Evolutionary conservation across 2,329 filamentous ascomycete genomes (phyloP).

Genomic region (Aspergillus persii): DNA sequence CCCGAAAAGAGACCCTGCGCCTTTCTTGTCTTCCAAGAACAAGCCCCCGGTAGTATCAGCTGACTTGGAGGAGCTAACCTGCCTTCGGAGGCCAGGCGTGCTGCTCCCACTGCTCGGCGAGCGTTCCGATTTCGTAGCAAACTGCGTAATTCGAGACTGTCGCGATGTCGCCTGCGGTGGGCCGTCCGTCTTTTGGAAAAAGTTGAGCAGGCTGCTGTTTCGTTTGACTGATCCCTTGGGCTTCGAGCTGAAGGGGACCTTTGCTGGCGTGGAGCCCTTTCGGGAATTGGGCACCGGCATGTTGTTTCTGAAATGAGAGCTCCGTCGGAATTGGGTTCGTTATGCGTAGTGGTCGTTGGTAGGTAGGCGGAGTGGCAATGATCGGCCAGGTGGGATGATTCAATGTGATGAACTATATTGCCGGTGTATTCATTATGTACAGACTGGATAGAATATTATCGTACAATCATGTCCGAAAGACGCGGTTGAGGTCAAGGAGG

Average conservation of each 20-base stretch:
- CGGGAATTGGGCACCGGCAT: constrained; percentile 27
- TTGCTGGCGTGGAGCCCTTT: constrained; percentile 27
- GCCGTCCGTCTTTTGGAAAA: constrained; percentile 69
- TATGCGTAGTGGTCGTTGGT: neutral
- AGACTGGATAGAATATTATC: neutral
- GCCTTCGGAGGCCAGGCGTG: constrained; percentile 12
- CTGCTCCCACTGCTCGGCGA: constrained; percentile 24
- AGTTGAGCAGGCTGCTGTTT: constrained; percentile 69
- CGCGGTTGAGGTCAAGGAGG: neutral
- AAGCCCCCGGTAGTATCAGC: constrained; percentile 24
- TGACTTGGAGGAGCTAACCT: constrained; percentile 6
- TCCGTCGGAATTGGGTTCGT: neutral
- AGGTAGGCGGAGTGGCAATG: neutral
- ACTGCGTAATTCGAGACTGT: constrained; percentile 56
- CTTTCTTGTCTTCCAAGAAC: constrained; percentile 37
- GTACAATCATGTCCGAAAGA: neutral
- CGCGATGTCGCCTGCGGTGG: constrained; percentile 46
- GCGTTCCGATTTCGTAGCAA: constrained; percentile 29
- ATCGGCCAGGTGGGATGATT: neutral
- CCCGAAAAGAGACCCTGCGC: constrained; percentile 8
- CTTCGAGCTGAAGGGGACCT: constrained; percentile 12
- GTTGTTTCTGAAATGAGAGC: neutral
- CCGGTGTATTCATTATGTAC: neutral
- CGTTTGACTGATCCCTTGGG: constrained; percentile 23
- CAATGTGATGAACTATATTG: neutral